Conservation (phyloP, 108 stramenopile genomes). For the Stephanodiscus triporus region DNA sequence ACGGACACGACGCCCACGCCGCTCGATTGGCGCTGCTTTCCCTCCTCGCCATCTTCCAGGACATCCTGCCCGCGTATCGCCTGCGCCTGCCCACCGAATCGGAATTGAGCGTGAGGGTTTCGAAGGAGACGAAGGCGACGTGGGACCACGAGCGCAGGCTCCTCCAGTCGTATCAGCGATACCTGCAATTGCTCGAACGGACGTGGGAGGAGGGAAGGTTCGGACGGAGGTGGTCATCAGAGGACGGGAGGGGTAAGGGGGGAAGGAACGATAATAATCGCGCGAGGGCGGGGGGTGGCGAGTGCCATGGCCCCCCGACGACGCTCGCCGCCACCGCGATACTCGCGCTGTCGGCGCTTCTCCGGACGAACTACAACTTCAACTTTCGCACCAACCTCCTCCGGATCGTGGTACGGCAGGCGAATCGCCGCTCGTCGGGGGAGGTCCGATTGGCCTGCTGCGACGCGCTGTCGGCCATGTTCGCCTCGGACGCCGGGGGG, state of each 20-base stretch:
- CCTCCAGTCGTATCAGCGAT: slow-evolving; percentile 79
- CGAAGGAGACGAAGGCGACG: slow-evolving; percentile 85
- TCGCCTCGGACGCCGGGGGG: slow-evolving; percentile 74
- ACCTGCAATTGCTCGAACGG: slow-evolving; percentile 74
- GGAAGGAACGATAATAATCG: slow-evolving; percentile 14
- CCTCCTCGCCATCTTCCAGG: slow-evolving; percentile 88
- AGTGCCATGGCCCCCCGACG: slow-evolving; percentile 51
- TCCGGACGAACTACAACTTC: slow-evolving; percentile 77
- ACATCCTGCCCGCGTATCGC: slow-evolving; percentile 90
- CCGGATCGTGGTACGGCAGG: slow-evolving; percentile 64
- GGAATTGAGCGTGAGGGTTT: slow-evolving; percentile 78
- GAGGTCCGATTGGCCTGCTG: slow-evolving; percentile 76
- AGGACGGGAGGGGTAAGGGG: slow-evolving; percentile 11
- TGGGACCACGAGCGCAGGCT: slow-evolving; percentile 80
- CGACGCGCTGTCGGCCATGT: slow-evolving; percentile 62
- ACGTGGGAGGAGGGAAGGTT: slow-evolving; percentile 61
- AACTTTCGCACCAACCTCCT: slow-evolving; percentile 88
- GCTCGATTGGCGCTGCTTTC: slow-evolving; percentile 82
- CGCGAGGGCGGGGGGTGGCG: neutral
- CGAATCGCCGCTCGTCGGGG: slow-evolving; percentile 57
- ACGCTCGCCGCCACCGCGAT: slow-evolving; percentile 74
- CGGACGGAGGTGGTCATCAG: slow-evolving; percentile 13
- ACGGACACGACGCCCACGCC: slow-evolving; percentile 70
- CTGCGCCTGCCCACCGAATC: slow-evolving; percentile 87
- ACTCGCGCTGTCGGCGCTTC: slow-evolving; percentile 72